Base-by-base conservation (phyloP, 257 asterid genomes). In the Capsicum chinense region DNA sequence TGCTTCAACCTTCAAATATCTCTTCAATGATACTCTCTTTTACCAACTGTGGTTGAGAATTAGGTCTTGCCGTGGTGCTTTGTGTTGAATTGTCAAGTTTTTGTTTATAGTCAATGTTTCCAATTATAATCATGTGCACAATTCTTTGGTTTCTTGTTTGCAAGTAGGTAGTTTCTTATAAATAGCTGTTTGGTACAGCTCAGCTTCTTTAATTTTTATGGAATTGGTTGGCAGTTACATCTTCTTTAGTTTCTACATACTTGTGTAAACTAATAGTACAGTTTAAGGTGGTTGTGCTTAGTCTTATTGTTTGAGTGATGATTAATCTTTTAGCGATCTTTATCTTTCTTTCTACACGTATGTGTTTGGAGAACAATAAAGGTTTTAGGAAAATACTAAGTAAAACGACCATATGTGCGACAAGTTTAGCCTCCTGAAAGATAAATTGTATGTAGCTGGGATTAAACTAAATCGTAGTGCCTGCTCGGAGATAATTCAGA, bases 41-140 rank as follows among this genome's bases (percentile, higher is more conserved):
- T 12, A 48, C 80, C 60, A 48, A 74, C 60, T 50, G 21, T 74
- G 44, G 80, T 74, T 50, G 80, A 74, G 16, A 74, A 74, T 50
- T 74, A 50, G 47, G 81, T 74, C 13, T 7, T 33, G 35, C 60
- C 3, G 0, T 74, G 80, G 44, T 74, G 80, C 44, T 19, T 5
- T 50, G 12, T 74, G 5, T 21, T 74, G 17, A 47, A 44, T 71
- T 44, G 37, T 11, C 11, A 5, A 47, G 5, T 19, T 70, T 71
- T n/a, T 47, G 58, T 16, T 71, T 71, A 71, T 47, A 71, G 42
- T 73, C 58, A 73, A 73, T 73, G 80, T 48, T 48, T 19, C 26
- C 21, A 13, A 76, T 50, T 3, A 76, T 21, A 52, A 13, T 26
- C 12, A 52, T 21, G 81, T 50, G 59, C 10, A 33, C 35, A 50